Evolutionary conservation across 2,329 filamentous ascomycete species (phyloP), one percentile per base, ranked within the genome.

Genomic region (Fusarium marasasianum): DNA sequence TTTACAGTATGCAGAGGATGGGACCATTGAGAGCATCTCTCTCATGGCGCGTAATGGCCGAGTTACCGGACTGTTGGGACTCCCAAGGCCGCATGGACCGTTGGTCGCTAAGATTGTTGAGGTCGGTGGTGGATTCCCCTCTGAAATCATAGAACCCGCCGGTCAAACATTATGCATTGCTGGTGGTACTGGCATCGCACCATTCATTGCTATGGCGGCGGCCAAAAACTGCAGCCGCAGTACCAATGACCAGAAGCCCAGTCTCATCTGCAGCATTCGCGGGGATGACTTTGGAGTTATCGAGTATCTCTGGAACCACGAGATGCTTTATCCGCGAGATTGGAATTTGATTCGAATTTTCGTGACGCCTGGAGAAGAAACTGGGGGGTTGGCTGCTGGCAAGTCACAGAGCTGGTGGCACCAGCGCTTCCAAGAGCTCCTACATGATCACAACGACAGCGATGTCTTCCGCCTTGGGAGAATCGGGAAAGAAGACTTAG

Each of bases 1-100:
- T 18, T 29, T 40, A 1, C 44, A 38, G 8, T 63, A 55, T 13
- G 9, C 24, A 1, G 31, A 53, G 1, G n/a, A 48, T 20, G 64
- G 24, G 1, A 12, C 3, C 1, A 38, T 63, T 9, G 31, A 69
- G 24, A 54, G 10, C 8, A 6, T 69, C 3, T 63, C 64, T 3
- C 24, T 69, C 1, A 69, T 69, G 55, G 66, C 55, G 24, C 55
- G 66, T 0, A 69, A 69, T 29, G 64, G 66, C 0, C 66, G 66
- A 20, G 55, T 69, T 15, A 69, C 66, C 9, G 66, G 66, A 3
- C 8, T 69, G 12, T 14, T 69, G 20, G 66, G 66, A 13, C 64
- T 69, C 7, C 66, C 66, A 9, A 43, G 66, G 3, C 66, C 55
- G 12, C 41, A 18, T 6, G 11, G 15, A 13, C 55, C 64, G 2